phyloP scores from a whole-genome alignment of 257 asterid species.

The Cruciata laevipes region DNA sequence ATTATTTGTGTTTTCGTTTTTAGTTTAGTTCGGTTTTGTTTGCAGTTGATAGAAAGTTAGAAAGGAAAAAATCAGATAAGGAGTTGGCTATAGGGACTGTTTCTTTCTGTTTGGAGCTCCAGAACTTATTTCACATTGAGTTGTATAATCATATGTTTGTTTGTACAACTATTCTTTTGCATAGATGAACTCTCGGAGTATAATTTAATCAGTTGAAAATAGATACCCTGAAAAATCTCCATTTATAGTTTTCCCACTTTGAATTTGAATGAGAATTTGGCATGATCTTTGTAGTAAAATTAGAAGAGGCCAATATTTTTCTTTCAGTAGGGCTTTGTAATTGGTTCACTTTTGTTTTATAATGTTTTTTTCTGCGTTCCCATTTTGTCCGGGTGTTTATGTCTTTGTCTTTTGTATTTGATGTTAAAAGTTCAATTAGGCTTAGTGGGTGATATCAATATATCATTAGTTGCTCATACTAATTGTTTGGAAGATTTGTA shows the following conservation, averaged over 20 bases:
- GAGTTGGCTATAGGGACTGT: conserved; percentile 3
- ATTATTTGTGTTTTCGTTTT: not conserved
- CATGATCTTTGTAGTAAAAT: not conserved
- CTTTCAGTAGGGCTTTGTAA: not conserved
- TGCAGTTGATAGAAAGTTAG: not conserved
- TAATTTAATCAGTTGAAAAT: not conserved
- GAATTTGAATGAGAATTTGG: not conserved
- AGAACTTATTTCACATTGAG: not conserved
- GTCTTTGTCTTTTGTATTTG: not conserved
- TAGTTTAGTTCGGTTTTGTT: not conserved
- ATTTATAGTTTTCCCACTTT: not conserved
- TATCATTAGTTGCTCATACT: not conserved
- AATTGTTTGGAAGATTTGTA: not conserved
- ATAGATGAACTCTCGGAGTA: not conserved
- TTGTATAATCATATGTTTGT: not conserved
- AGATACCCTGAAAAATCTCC: not conserved
- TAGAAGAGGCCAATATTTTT: not conserved
- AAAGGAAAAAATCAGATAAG: no score
- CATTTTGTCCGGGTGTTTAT: not conserved
- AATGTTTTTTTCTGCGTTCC: not conserved
- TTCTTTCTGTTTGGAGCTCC: not conserved
- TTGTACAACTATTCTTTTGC: not conserved
- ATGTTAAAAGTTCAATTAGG: not conserved
- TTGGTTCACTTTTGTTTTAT: not conserved
- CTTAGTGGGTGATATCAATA: not conserved